phyloP scores from a whole-genome alignment of 805 yeast genomes.

The Spathaspora gorwiae region DNA sequence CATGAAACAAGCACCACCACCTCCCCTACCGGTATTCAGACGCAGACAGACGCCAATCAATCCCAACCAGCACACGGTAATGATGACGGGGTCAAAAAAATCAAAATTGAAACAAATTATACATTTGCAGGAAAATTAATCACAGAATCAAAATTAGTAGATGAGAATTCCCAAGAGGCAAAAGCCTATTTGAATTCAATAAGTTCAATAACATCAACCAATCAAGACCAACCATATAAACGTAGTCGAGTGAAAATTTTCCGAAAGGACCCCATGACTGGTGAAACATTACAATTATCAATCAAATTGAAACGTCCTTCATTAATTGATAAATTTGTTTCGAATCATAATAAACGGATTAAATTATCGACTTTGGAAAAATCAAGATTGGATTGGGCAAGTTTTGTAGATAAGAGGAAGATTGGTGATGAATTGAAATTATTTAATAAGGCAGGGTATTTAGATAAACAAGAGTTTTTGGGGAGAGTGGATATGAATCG shows the following conservation, averaged over 20 bases:
- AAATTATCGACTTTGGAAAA: conserved; percentile 90
- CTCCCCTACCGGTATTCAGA: not conserved
- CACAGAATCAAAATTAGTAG: conserved; percentile 75
- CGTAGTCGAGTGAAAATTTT: conserved; percentile 32
- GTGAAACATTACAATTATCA: conserved; percentile 37
- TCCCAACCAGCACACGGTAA: no score
- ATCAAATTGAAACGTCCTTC: conserved; percentile 70
- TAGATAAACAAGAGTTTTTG: conserved; percentile 88
- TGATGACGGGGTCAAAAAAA: conserved; percentile 40
- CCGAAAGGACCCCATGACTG: conserved; percentile 26
- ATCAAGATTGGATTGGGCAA: conserved; percentile 91
- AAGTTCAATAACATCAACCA: conserved; percentile 22
- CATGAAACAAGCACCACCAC: not conserved
- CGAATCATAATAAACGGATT: conserved; percentile 55
- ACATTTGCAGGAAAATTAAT: conserved; percentile 86
- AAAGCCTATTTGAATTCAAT: conserved; percentile 67
- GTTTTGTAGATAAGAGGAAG: conserved; percentile 82
- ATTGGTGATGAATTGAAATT: conserved; percentile 75
- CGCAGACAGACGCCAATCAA: not conserved
- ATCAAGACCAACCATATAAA: conserved; percentile 4
- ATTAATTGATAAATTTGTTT: conserved; percentile 68
- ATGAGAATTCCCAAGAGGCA: conserved; percentile 78
- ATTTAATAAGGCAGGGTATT: conserved; percentile 84
- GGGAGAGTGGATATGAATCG: conserved; percentile 62
- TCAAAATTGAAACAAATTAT: conserved; percentile 72